Conservation (phyloP, 179 eudicot species). For the Silene vulgaris region DNA sequence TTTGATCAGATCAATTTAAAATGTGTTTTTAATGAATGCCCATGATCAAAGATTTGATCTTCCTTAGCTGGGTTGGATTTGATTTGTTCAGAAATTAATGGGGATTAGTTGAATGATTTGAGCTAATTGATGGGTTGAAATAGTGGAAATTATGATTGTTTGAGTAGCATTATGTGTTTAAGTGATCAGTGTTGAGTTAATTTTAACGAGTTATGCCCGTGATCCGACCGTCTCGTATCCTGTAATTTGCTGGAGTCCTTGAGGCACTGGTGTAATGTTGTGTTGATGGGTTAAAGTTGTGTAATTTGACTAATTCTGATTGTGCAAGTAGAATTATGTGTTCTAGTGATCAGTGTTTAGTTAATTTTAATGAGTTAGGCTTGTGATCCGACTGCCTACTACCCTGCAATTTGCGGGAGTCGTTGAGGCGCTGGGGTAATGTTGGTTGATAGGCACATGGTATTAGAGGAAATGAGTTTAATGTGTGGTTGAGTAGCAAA, state of each 20-base stretch:
- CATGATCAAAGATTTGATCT: constrained; percentile 18
- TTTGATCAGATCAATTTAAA: constrained; percentile 21
- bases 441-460: too few species aligned
- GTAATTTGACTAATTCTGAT: not conserved
- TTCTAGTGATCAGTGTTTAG: constrained; percentile 4
- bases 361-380: not conserved
- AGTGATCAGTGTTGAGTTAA: constrained; percentile 6
- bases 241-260: too few species aligned
- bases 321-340: not conserved
- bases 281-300: not conserved
- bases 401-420: too few species aligned
- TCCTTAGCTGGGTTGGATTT: constrained; percentile 12
- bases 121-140: not conserved
- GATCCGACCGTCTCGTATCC: not conserved
- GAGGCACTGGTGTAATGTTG: too few species aligned
- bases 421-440: too few species aligned
- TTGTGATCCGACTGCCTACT: too few species aligned
- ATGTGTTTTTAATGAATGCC: constrained; percentile 7
- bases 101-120: constrained; percentile 7
- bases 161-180: not conserved
- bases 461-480: too few species aligned
- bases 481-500: too few species aligned
- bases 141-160: not conserved
- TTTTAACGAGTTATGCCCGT: not conserved
- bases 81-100: not conserved